Conservation (phyloP, 257 asterid species). For the Solanum verrucosum region DNA sequence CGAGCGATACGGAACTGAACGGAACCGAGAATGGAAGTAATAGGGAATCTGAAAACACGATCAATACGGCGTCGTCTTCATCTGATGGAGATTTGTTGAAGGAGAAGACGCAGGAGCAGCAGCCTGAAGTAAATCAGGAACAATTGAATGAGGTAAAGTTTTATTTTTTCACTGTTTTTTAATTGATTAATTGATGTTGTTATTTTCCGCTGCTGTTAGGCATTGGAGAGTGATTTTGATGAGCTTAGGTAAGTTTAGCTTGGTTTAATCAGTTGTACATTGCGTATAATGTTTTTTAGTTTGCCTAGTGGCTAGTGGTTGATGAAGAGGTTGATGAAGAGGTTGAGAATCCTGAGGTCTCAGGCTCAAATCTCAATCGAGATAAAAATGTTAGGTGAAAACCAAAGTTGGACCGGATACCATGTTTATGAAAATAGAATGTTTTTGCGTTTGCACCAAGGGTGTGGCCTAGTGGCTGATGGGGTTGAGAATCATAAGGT, state of each 20-base stretch:
- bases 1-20: conserved; percentile 79
- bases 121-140: conserved; percentile 2
- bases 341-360: not conserved
- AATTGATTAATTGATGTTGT: not conserved
- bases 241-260: not conserved
- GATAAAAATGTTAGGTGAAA: not conserved
- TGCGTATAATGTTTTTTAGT: not conserved
- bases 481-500: not conserved
- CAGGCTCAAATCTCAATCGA: not conserved
- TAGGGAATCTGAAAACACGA: not conserved
- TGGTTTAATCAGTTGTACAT: not conserved
- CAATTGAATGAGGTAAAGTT: conserved; percentile 8
- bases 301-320: not conserved
- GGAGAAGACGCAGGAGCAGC: not conserved
- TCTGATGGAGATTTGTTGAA: not conserved
- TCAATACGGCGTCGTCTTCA: not conserved
- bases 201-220: not conserved
- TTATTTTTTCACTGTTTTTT: not conserved
- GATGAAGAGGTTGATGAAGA: not conserved
- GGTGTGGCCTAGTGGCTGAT: not conserved
- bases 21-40: not conserved
- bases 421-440: not conserved
- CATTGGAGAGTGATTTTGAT: not conserved
- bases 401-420: not conserved
- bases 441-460: not conserved